Evolutionary conservation across 176 grass and related monocot species (phyloP).

Genomic region (Zoysia japonica): DNA sequence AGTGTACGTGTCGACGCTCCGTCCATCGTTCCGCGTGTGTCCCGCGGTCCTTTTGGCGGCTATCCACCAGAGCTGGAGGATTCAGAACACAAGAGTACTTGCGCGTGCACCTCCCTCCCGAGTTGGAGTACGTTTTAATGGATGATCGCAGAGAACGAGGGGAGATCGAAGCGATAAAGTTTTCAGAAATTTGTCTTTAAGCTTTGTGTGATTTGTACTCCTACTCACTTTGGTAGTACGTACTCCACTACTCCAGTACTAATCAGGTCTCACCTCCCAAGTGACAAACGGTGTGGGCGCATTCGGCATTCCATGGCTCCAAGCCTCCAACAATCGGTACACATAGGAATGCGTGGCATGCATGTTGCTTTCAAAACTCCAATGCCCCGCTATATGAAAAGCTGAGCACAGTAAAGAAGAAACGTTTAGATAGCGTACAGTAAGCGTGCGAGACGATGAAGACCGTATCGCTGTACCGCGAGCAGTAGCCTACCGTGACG

Average conservation of each 20-base stretch:
- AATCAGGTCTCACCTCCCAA: too few relatives aligned
- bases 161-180: too few relatives aligned
- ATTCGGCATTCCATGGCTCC: background rate
- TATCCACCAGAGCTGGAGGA: background rate
- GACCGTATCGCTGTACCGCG: background rate
- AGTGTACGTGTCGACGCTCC: background rate
- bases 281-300: too few relatives aligned
- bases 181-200: too few relatives aligned
- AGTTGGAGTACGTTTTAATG: too few relatives aligned
- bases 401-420: background rate
- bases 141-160: too few relatives aligned
- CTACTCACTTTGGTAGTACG: too few relatives aligned
- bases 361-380: background rate
- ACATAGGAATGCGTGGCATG: background rate
- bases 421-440: too few relatives aligned
- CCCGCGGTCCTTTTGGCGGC: constrained; percentile 9
- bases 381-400: background rate
- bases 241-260: too few relatives aligned
- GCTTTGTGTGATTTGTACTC: too few relatives aligned
- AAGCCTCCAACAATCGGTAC: background rate
- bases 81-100: background rate
- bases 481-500: too few relatives aligned
- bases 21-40: background rate
- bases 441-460: background rate
- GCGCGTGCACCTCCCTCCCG: too few relatives aligned